Conservation (phyloP, 768 basidiomycete species). For the Rhodotorula graminis region DNA sequence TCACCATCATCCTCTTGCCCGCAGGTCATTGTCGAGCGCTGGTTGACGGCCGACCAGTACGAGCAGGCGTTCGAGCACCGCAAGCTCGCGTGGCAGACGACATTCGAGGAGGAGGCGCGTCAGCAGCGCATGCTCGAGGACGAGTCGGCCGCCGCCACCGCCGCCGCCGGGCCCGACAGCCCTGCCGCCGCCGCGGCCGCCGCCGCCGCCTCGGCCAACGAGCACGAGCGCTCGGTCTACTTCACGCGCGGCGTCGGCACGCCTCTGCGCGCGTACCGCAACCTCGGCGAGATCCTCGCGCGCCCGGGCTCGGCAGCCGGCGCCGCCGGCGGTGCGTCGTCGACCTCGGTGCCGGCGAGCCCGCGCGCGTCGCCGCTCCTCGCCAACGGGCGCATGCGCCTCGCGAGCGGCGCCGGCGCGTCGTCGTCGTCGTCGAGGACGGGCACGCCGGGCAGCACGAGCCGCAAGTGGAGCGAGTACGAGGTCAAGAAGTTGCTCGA, state of each 20-base stretch:
- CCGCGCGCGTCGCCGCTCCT: background rate
- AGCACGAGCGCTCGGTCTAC: conserved; percentile 8
- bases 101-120: conserved; percentile 16
- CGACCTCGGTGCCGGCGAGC: background rate
- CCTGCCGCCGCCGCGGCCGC: background rate
- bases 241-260: conserved; percentile 17
- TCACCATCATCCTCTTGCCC: too few relatives aligned
- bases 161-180: background rate
- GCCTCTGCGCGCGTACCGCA: conserved; percentile 16
- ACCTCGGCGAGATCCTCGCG: background rate
- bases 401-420: background rate
- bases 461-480: conserved; percentile 14
- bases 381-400: conserved; percentile 9
- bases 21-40: conserved; percentile 32
- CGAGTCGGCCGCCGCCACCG: background rate
- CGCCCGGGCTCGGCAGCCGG: background rate
- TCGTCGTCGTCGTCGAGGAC: too few relatives aligned
- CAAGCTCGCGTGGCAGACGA: conserved; percentile 29
- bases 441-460: background rate
- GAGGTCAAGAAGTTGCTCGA: conserved; percentile 9
- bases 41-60: conserved; percentile 25
- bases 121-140: conserved; percentile 3
- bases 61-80: background rate
- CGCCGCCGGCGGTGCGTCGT: background rate
- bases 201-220: background rate